Evolutionary conservation across 257 asterid species (phyloP).

Genomic region (Ocimum tenuiflorum): DNA sequence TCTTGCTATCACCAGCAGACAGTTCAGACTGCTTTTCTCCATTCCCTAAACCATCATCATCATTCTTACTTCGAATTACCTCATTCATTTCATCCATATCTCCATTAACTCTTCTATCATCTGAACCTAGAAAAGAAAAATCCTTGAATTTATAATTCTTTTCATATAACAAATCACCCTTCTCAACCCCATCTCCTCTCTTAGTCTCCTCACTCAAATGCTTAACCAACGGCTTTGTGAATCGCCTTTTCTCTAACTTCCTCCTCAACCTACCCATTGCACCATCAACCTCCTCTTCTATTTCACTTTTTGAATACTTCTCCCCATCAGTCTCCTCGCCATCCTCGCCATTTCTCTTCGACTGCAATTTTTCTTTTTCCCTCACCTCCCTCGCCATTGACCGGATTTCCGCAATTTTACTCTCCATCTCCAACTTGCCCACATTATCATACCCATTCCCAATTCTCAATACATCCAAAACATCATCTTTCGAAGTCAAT

Average conservation of each 20-base stretch:
- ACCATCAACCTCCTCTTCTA: slow-evolving; percentile 58
- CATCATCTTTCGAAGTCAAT: slow-evolving; percentile 16
- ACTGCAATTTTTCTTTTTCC: slow-evolving; percentile 50
- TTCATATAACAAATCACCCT: slow-evolving; percentile 39
- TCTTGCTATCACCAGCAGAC: slow-evolving; percentile 16
- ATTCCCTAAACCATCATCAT: slow-evolving; percentile 17
- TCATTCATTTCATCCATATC: slow-evolving; percentile 16
- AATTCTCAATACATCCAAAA: slow-evolving; percentile 20
- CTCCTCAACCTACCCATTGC: slow-evolving; percentile 45
- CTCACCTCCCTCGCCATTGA: slow-evolving; percentile 79
- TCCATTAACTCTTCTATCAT: slow-evolving; percentile 12
- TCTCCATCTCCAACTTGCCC: slow-evolving; percentile 49
- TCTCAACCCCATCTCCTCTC: slow-evolving; percentile 22
- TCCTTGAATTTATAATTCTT: slow-evolving; percentile 64
- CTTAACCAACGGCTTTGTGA: slow-evolving; percentile 28
- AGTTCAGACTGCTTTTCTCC: slow-evolving; percentile 20
- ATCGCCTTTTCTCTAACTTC: slow-evolving; percentile 33
- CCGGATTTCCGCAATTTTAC: slow-evolving; percentile 65
- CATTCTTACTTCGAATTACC: slow-evolving; percentile 22
- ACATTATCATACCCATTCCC: slow-evolving; percentile 14
- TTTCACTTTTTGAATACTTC: slow-evolving; percentile 34
- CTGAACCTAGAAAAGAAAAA: slow-evolving; percentile 29
- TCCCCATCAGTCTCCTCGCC: slow-evolving; percentile 33
- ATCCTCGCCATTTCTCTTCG: slow-evolving; percentile 31
- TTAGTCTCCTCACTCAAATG: slow-evolving; percentile 19